A percentile compares a stretch with the other conserved stretches of the same genome.
Conservation (phyloP, 1,139 yeast species). For the Protomyces arabidopsidicola region DNA sequence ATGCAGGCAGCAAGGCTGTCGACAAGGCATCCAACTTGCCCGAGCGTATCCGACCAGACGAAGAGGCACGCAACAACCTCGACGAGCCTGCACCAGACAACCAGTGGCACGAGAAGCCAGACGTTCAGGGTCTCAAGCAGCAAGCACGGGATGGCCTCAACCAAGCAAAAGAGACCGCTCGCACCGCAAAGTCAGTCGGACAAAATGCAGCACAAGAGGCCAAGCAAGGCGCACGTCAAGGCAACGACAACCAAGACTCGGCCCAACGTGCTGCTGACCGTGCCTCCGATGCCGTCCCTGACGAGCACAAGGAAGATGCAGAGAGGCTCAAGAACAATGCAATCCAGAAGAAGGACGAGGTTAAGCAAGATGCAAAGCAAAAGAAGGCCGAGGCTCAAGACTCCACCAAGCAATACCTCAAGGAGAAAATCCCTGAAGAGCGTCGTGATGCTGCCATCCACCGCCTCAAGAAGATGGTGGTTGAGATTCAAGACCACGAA, state of each 20-base stretch:
- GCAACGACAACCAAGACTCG: constrained; percentile 8
- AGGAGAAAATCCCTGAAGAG: constrained; percentile 32
- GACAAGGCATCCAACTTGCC: constrained; percentile 10
- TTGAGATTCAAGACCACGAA: constrained; percentile 33
- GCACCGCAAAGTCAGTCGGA: constrained; percentile 5
- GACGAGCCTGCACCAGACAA: constrained; percentile 33
- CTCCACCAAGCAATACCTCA: constrained; percentile 27
- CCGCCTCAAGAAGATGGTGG: constrained; percentile 33
- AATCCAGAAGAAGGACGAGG: constrained; percentile 8
- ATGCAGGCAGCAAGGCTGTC: constrained; percentile 28
- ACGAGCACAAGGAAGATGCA: constrained; percentile 1
- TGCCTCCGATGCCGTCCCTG: constrained; percentile 10
- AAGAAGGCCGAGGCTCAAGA: constrained; percentile 24
- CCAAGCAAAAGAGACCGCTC: constrained; percentile 17
- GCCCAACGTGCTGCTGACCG: constrained; percentile 19
- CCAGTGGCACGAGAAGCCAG: constrained; percentile 31
- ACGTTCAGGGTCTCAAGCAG: constrained; percentile 23
- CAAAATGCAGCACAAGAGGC: constrained; percentile 10
- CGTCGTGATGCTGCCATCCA: constrained; percentile 31
- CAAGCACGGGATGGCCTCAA: constrained; percentile 23
- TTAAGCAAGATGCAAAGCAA: constrained; percentile 20
- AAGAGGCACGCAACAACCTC: constrained; percentile 29
- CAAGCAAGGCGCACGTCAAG: constrained; percentile 13
- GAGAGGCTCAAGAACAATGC: constrained; percentile 2
- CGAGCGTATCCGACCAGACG: constrained; percentile 30